These are phyloP conservation scores for Trapa bicornis DNA, from an alignment of 345 rosid species.

Conservation along the genomic window DNA sequence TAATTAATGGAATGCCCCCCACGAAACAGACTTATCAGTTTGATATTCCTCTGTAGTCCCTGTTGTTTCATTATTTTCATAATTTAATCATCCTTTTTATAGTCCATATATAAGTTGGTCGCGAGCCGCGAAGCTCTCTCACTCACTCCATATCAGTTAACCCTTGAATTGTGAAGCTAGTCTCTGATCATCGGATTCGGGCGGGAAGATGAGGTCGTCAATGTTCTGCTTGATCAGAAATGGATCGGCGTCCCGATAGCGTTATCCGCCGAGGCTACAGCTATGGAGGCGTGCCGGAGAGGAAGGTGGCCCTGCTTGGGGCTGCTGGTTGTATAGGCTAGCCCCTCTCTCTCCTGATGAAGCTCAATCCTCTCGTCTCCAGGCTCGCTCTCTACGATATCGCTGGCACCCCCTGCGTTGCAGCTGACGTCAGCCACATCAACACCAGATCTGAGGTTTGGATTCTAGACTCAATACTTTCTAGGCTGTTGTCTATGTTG, in stretches of 20 bases:
- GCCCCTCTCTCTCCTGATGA: conserved; percentile 25
- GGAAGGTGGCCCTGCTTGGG: conserved; percentile 22
- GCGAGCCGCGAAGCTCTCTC: too few species aligned
- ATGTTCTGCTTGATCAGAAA: conserved; percentile 14
- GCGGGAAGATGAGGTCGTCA: conserved; percentile 5
- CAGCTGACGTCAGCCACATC: conserved; percentile 32
- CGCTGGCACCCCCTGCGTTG: conserved; percentile 29
- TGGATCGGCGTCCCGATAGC: neutral
- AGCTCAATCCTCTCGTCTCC: conserved; percentile 28
- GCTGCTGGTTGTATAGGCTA: conserved; percentile 34
- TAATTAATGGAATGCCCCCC: too few species aligned
- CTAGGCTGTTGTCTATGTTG: neutral
- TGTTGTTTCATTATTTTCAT: too few species aligned
- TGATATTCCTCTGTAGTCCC: too few species aligned
- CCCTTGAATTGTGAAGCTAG: neutral
- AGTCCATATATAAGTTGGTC: too few species aligned
- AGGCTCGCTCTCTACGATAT: conserved; percentile 24
- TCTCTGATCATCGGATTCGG: neutral
- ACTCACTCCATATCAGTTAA: neutral
- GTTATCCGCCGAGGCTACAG: conserved; percentile 6
- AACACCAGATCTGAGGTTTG: conserved; percentile 19
- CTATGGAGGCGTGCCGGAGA: conserved; percentile 15
- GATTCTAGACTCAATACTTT: neutral
- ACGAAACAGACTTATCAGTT: too few species aligned
- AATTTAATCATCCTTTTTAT: too few species aligned